phyloP scores from a whole-genome alignment of 805 yeast genomes.

The Dipodascopsis tothii region DNA sequence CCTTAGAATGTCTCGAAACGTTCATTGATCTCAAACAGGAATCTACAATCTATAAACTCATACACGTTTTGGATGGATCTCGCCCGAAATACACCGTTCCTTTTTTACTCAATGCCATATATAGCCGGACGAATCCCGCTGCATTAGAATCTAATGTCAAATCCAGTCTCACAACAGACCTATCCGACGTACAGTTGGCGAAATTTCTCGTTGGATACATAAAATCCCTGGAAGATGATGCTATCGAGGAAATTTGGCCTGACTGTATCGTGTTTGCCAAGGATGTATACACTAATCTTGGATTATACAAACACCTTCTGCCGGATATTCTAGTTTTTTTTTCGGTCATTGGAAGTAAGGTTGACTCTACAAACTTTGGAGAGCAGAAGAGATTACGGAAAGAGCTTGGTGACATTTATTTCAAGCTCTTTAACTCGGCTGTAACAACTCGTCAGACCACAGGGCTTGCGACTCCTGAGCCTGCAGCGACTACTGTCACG shows the following conservation, averaged over 20 bases:
- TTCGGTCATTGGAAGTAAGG: slow-evolving; percentile 47
- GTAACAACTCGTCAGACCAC: slow-evolving; percentile 20
- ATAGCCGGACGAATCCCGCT: slow-evolving; percentile 39
- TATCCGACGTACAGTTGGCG: slow-evolving; percentile 42
- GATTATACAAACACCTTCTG: slow-evolving; percentile 43
- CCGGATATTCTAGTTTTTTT: slow-evolving; percentile 49
- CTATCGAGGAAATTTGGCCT: slow-evolving; percentile 71
- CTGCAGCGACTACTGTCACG: slow-evolving; percentile 4
- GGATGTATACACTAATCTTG: slow-evolving; percentile 45
- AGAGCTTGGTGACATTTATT: slow-evolving; percentile 47
- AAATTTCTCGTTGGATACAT: slow-evolving; percentile 55
- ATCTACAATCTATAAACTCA: slow-evolving; percentile 45
- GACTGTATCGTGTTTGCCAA: slow-evolving; percentile 52
- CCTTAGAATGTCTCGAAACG: slow-evolving; percentile 64
- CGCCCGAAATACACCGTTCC: slow-evolving; percentile 70
- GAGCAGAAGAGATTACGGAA: slow-evolving; percentile 52
- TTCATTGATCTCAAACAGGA: slow-evolving; percentile 39
- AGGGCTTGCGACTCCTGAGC: slow-evolving; percentile 15
- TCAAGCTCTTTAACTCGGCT: slow-evolving; percentile 30
- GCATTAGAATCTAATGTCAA: slow-evolving; percentile 26
- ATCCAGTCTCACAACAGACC: slow-evolving; percentile 43
- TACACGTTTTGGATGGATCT: slow-evolving; percentile 80
- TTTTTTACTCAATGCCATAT: slow-evolving; percentile 50
- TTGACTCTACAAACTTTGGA: slow-evolving; percentile 53
- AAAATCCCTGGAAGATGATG: slow-evolving; percentile 61